Base-by-base conservation (phyloP, 441 rosid genomes). In the Adansonia madagascariensis region DNA sequence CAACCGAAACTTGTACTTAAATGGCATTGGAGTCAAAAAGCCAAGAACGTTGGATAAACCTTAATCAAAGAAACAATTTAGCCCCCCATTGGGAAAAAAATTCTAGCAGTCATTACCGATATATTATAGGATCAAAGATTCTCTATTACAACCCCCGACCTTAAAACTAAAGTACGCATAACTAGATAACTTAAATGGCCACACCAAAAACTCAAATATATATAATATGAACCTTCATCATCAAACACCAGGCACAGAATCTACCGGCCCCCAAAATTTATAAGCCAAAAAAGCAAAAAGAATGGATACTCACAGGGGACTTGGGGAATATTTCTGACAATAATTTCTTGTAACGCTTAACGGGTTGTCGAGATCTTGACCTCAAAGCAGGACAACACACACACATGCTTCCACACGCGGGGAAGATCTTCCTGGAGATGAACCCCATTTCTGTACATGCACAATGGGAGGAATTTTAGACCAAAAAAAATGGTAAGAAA, bases 361-460 rank as follows among this genome's bases (percentile, higher is more conserved):
- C 99, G 0, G 99, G 99, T 81, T 96, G 98, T 47, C 98, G 91
- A 82, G 99, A 96, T 89, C 98, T 91, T 22, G 99, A 89, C 86
- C 98, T 91, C 87, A 96, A 86, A 77, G 99, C 98, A 78, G 99
- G 99, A 85, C 98, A 96, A 81, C 99, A 96, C 6, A 96, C 89
- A 77, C 98, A 96, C 94, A 96, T 92, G 87, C 88, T 92, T 88
- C 87, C 99, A 73, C 99, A 96, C 17, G 98, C 98, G 59, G 99
- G 99, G 80, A 94, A 92, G 75, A 96, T 80, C 81, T 91, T 92
- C 88, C 98, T 87, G 47, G 99, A 96, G 82, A 96, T 85, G 80
- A 91, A 63, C 67, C 99, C 99, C 99, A 96, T 96, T 57, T 82
- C 92, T 88, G 88, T 80, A 75, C 73, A 75, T 76, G 70, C 71